phyloP scores from a whole-genome alignment of 345 rosid genomes.

The Citrus medica region DNA sequence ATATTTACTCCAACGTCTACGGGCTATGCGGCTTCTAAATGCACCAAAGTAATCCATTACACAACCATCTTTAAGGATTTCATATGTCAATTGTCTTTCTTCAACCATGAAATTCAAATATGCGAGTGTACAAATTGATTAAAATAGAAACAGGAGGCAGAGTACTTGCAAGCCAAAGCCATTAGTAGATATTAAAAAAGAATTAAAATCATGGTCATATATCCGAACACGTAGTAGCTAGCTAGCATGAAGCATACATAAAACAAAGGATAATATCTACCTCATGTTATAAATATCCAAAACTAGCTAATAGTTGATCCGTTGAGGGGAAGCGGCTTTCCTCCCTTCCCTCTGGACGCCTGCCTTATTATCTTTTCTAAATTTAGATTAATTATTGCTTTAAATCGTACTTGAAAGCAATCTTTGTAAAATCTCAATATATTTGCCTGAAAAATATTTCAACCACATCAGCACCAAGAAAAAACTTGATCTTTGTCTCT shows the following conservation, averaged over 20 bases:
- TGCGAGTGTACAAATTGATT: no score
- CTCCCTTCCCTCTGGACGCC: constrained; percentile 23
- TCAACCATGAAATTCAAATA: no score
- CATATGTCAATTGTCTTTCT: no score
- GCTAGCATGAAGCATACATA: not conserved
- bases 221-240: not conserved
- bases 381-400: not conserved
- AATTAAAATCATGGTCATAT: no score
- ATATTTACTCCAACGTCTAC: no score
- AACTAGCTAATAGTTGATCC: not conserved
- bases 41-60: no score
- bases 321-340: constrained; percentile 12
- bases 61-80: no score
- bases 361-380: constrained; percentile 2
- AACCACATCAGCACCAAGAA: not conserved
- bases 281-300: constrained; percentile 1
- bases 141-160: no score
- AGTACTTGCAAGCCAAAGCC: no score
- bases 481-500: not conserved
- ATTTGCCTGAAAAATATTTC: not conserved
- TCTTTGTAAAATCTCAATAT: not conserved
- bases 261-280: not conserved
- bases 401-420: not conserved
- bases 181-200: no score
- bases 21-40: no score